Evolutionary conservation across 306 rosid species (phyloP), one percentile per base, ranked within the genome.

Genomic region (Arachis stenosperma): DNA sequence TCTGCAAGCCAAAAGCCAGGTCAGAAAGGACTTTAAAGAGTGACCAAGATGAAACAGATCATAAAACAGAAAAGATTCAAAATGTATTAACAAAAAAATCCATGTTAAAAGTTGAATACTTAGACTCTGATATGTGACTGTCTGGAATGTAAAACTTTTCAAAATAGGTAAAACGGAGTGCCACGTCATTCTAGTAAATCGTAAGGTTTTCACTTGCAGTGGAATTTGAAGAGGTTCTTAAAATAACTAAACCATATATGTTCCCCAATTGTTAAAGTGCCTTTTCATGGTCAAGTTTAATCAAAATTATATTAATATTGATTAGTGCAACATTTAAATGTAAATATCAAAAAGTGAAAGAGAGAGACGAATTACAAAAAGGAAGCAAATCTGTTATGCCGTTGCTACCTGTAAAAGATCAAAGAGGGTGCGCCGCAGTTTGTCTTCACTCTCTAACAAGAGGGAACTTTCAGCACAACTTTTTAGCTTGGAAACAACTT

Each of bases 401-500:
- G 4, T 33, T 33, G 74, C 50, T 80, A 89, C 98, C 97, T 84
- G 92, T 69, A 83, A 37, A 74, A 94, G 88, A 88, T 91, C 91
- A 15, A 91, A 89, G 81, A 94, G 98, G 70, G 66, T 86, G 59
- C 72, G 91, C 65, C 78, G 82, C 42, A 83, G 80, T 67, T 86
- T 79, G 61, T 84, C 86, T 76, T 75, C 95, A 79, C 83, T 83
- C 66, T 88, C 92, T 60, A 89, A 78, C 53, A 83, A 56, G 59
- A 82, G 65, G 53, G 90, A 86, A 42, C 80, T 79, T 70, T 84
- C 97, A 6, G 83, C 80, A 74, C 67, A 80, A 59, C 89, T 69
- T 82, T 89, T 86, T 78, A 94, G 87, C 92, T 88, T 89, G 85
- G 94, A 74, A 70, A 76, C 96, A 81, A 94, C 80, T 78, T 88